A percentile compares a stretch with the other conserved stretches of the same genome.
Conservation (phyloP, 495 filamentous ascomycete genomes). For the Tuber brumale region DNA sequence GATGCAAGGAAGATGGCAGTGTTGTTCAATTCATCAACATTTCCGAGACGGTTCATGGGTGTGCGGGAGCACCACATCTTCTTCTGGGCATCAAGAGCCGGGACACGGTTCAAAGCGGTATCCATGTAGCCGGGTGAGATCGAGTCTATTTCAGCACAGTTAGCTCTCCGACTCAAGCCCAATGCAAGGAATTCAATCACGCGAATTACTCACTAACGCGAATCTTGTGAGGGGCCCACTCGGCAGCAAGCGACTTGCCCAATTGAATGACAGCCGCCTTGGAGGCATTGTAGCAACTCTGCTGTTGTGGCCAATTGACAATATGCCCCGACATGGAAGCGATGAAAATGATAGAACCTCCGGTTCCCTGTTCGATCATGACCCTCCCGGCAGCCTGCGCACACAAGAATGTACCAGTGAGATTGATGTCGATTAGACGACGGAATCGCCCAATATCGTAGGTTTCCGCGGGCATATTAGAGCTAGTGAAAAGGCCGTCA, state of each 20-base stretch:
- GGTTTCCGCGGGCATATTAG: constrained; percentile 58
- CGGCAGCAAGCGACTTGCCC: constrained; percentile 68
- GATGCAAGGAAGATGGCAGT: constrained; percentile 72
- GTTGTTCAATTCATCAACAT: constrained; percentile 70
- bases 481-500: constrained; percentile 47
- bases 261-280: constrained; percentile 74
- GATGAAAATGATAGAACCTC: constrained; percentile 63
- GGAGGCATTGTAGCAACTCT: constrained; percentile 71
- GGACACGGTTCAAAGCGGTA: constrained; percentile 66
- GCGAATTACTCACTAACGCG: constrained; percentile 51
- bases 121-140: constrained; percentile 80
- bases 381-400: constrained; percentile 57
- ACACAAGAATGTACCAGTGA: constrained; percentile 65
- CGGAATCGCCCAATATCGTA: constrained; percentile 58
- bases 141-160: constrained; percentile 45
- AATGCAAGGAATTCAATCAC: neutral
- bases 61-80: constrained; percentile 70
- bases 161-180: neutral
- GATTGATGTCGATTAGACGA: constrained; percentile 67
- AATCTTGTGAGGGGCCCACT: constrained; percentile 69
- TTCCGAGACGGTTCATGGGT: constrained; percentile 66
- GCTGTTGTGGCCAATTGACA: constrained; percentile 74
- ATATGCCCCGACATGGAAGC: constrained; percentile 73
- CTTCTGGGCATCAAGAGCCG: constrained; percentile 67
- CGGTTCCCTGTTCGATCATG: constrained; percentile 58